Conservation (phyloP, 179 eudicot genomes). For the Spergularia azorica region DNA sequence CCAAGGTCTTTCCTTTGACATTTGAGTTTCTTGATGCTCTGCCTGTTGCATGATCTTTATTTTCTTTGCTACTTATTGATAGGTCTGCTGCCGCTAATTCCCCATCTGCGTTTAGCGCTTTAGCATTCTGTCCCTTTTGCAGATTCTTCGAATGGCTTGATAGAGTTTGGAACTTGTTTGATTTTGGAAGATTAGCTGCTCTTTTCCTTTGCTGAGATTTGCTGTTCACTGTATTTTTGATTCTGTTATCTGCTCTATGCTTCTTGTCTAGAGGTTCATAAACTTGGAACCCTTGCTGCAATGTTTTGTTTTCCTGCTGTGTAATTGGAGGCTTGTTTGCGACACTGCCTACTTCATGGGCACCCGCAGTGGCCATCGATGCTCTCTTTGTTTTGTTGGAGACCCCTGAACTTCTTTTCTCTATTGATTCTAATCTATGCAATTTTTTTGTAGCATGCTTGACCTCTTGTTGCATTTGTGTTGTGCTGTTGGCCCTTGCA, state of each 20-base stretch:
- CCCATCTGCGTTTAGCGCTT: too few species aligned
- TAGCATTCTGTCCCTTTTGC: neutral
- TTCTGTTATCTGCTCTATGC: conserved; percentile 34
- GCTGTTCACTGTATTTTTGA: conserved; percentile 30
- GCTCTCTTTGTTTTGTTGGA: conserved; percentile 11
- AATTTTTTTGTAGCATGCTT: conserved; percentile 25
- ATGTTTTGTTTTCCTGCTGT: conserved; percentile 32
- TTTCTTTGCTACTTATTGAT: neutral
- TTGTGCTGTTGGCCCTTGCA: conserved; percentile 11
- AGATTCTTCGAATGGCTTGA: conserved; percentile 25
- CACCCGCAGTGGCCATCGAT: conserved; percentile 22
- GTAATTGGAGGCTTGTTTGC: conserved; percentile 23
- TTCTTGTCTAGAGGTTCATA: conserved; percentile 43
- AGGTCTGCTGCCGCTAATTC: too few species aligned
- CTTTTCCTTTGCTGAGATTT: conserved; percentile 29
- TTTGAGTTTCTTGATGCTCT: conserved; percentile 17
- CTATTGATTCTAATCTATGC: conserved; percentile 17
- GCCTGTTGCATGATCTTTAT: conserved; percentile 17
- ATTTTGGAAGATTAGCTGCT: conserved; percentile 12
- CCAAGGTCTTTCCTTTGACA: conserved; percentile 17
- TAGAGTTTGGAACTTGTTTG: conserved; percentile 8
- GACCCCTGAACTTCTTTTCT: conserved; percentile 26
- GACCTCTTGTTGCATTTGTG: conserved; percentile 23
- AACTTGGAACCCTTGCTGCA: conserved; percentile 28
- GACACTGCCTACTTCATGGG: conserved; percentile 27